These are phyloP conservation scores for Kodamaea fungicola DNA, from an alignment of 1,139 yeast genomes.

Conservation along the genomic window DNA sequence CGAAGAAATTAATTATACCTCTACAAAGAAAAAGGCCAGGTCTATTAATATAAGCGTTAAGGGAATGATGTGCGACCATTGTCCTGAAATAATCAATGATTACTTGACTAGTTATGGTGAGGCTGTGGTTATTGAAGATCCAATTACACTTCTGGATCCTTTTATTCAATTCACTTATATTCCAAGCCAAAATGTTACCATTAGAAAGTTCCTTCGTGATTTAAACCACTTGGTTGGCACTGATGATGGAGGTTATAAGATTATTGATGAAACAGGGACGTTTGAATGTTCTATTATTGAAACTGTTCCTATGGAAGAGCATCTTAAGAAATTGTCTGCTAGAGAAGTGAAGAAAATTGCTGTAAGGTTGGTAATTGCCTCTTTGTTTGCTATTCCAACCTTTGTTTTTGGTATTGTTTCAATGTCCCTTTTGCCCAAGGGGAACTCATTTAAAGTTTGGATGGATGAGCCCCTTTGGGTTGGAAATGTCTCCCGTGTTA, in stretches of 20 bases:
- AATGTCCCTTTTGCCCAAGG: constrained; percentile 55
- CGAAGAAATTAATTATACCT: constrained; percentile 42
- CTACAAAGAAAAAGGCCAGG: constrained; percentile 46
- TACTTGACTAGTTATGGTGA: constrained; percentile 54
- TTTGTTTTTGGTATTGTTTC: constrained; percentile 66
- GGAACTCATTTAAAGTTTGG: constrained; percentile 47
- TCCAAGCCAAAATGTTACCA: constrained; percentile 53
- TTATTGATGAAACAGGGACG: constrained; percentile 24
- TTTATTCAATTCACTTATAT: constrained; percentile 60
- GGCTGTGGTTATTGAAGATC: constrained; percentile 53
- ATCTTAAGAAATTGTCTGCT: constrained; percentile 48
- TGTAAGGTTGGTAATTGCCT: constrained; percentile 47
- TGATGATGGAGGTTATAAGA: constrained; percentile 16
- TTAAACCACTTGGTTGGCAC: constrained; percentile 43
- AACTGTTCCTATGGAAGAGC: constrained; percentile 61
- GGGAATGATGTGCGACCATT: constrained; percentile 71
- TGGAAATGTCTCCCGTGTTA: constrained; percentile 58
- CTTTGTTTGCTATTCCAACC: constrained; percentile 62
- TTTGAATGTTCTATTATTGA: constrained; percentile 56
- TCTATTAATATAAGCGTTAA: constrained; percentile 54
- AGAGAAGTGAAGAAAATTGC: constrained; percentile 48
- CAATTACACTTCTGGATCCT: constrained; percentile 54
- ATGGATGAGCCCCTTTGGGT: constrained; percentile 60
- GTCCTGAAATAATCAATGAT: constrained; percentile 56
- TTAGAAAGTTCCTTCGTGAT: constrained; percentile 50